Percentiles rank a stretch among this genome's conserved stretches.
Conservation (phyloP, 1,284 basidiomycete genomes). For the Paramarasmius palmivorus region DNA sequence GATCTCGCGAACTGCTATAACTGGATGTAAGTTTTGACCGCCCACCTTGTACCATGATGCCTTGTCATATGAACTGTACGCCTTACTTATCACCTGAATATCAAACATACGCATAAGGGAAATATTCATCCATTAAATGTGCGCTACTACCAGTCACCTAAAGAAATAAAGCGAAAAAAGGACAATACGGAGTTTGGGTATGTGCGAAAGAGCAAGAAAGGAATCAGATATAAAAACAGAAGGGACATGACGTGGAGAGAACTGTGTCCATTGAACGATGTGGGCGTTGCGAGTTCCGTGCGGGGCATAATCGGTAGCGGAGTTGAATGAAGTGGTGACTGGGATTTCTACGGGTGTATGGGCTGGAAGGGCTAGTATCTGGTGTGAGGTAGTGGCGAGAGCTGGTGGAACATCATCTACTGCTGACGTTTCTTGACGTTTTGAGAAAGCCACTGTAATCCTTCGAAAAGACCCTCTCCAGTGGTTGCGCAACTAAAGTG, state of each 20-base stretch:
- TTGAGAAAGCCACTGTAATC: constrained; percentile 94
- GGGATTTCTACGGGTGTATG: background rate
- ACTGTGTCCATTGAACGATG: constrained; percentile 11
- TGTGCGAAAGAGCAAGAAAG: constrained; percentile 10
- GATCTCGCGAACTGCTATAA: background rate
- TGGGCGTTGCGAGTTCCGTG: constrained; percentile 15
- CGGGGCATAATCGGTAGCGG: constrained; percentile 11
- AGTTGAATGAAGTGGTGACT: background rate
- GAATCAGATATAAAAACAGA: constrained; percentile 12
- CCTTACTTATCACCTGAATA: too few relatives aligned
- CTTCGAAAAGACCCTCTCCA: constrained; percentile 94
- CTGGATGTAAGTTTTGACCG: too few relatives aligned
- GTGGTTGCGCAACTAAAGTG: constrained; percentile 87
- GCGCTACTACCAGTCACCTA: constrained; percentile 28
- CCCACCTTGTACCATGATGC: too few relatives aligned
- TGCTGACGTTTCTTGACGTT: constrained; percentile 90
- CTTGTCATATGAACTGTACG: too few relatives aligned
- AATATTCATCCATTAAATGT: constrained; percentile 28
- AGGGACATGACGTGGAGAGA: constrained; percentile 5
- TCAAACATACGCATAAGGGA: too few relatives aligned
- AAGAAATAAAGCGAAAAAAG: constrained; percentile 14
- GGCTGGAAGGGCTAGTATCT: constrained; percentile 19
- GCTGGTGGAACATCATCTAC: constrained; percentile 37
- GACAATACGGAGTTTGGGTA: constrained; percentile 12
- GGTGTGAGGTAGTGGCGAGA: constrained; percentile 12